These are phyloP conservation scores for Lipomyces lipofer DNA, from an alignment of 805 yeast species.

Conservation along the genomic window DNA sequence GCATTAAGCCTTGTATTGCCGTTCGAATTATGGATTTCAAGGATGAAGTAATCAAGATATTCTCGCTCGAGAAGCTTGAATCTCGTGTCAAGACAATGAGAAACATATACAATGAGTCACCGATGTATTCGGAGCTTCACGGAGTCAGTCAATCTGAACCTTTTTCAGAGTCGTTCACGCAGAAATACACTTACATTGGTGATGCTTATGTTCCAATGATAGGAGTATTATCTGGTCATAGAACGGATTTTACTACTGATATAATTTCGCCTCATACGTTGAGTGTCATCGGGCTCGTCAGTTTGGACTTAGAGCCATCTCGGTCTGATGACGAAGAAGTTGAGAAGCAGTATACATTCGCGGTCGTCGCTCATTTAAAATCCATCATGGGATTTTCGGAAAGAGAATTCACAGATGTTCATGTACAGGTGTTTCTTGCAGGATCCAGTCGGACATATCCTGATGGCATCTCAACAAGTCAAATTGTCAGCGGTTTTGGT, in stretches of 20 bases:
- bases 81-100: slow-evolving; percentile 19
- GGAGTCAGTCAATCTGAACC: neutral
- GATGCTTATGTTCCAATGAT: slow-evolving; percentile 24
- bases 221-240: slow-evolving; percentile 10
- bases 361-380: slow-evolving; percentile 15
- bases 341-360: slow-evolving; percentile 7
- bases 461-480: slow-evolving; percentile 29
- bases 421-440: slow-evolving; percentile 23
- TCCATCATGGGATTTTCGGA: slow-evolving; percentile 30
- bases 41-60: slow-evolving; percentile 18
- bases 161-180: slow-evolving; percentile 7
- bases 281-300: slow-evolving; percentile 27
- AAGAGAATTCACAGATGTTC: slow-evolving; percentile 33
- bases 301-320: slow-evolving; percentile 19
- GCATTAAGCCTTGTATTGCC: slow-evolving; percentile 30
- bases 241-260: slow-evolving; percentile 19
- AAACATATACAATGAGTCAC: slow-evolving; percentile 19
- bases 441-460: slow-evolving; percentile 7
- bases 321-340: neutral
- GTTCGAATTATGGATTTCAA: slow-evolving; percentile 31
- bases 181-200: slow-evolving; percentile 17
- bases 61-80: slow-evolving; percentile 27
- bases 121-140: slow-evolving; percentile 18
- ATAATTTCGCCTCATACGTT: slow-evolving; percentile 33
- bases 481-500: slow-evolving; percentile 20